Base-by-base conservation (phyloP, 306 rosid genomes). In the Quercus aquifolioides region DNA sequence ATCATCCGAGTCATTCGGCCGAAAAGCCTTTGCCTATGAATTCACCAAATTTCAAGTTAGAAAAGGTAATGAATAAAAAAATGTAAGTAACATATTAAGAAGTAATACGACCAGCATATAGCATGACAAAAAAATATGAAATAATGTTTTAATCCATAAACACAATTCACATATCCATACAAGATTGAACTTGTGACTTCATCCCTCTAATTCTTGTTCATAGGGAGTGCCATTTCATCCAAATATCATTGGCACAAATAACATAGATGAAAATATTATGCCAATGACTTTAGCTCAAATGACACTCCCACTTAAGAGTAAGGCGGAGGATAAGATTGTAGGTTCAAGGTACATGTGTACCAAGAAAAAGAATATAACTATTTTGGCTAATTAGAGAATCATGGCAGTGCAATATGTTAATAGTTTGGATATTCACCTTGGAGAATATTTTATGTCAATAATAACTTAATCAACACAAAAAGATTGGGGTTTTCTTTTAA, bases 21-120 rank as follows among this genome's bases (percentile, higher is more conserved):
- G 91, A 76, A 96, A 96, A 80, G 98, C 89, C 85, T 85, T 96
- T 1, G 97, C 92, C 99, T 96, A 77, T 56, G 28, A 21, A 23
- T 33, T 57, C 64, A 79, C 21, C 62, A 67, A 31, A 74, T 12
- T 28, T 76, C 73, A 80, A 58, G 76, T 21, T 23, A 73, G 57
- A 54, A 59, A 20, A 76, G 54, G 21, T 56, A 76, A 76, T 35
- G 25, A 80, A 74, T 75, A 19, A 75, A 67, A 67, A 49, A 63
- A 23, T 17, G 18, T 43, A 84, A n/a, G 35, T 41, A 52, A 25
- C 17, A 21, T 2, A 56, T 51, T 71, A 35, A 35, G 9, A 28
- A 73, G 12, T 52, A 55, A 46, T 52, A 35, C 21, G 30, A 30
- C 63, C 17, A 55, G 75, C 43, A n/a, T 9, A 78, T 21, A 58